These are phyloP conservation scores for Fusarium sublunatum DNA, from an alignment of 2,329 filamentous ascomycete species.

Conservation along the genomic window DNA sequence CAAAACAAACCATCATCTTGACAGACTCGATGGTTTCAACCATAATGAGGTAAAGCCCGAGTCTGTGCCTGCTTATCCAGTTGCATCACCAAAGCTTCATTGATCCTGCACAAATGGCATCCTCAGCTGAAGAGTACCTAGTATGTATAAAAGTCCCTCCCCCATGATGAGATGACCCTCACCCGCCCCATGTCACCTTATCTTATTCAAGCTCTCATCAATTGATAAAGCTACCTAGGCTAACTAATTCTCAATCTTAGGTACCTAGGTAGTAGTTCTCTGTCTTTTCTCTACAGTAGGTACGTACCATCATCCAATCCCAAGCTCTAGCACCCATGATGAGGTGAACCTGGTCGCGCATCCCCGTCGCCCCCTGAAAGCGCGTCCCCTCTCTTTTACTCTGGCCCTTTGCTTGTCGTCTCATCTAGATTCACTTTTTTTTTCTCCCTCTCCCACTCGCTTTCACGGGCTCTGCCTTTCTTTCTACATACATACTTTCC, in stretches of 20 bases:
- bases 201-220: constrained; percentile 36
- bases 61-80: no score
- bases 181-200: constrained; percentile 26
- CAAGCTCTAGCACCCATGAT: constrained; percentile 9
- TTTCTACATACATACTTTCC: constrained; percentile 29
- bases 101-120: no score
- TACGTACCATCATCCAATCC: constrained; percentile 9
- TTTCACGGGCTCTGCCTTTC: constrained; percentile 29
- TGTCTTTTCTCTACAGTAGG: constrained; percentile 22
- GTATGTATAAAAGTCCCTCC: not conserved
- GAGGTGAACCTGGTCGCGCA: constrained; percentile 39
- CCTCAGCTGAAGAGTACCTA: no score
- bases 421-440: constrained; percentile 27
- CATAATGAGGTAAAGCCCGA: no score
- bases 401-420: constrained; percentile 30
- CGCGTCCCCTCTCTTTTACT: constrained; percentile 31
- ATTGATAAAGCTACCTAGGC: constrained; percentile 9
- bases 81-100: no score
- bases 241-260: constrained; percentile 37
- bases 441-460: constrained; percentile 30
- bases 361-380: constrained; percentile 42
- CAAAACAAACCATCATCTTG: no score
- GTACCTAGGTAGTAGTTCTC: constrained; percentile 10
- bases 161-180: constrained; percentile 10
- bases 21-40: no score